Conservation (phyloP, 2,329 filamentous ascomycete genomes). For the Ophiocordyceps australis region DNA sequence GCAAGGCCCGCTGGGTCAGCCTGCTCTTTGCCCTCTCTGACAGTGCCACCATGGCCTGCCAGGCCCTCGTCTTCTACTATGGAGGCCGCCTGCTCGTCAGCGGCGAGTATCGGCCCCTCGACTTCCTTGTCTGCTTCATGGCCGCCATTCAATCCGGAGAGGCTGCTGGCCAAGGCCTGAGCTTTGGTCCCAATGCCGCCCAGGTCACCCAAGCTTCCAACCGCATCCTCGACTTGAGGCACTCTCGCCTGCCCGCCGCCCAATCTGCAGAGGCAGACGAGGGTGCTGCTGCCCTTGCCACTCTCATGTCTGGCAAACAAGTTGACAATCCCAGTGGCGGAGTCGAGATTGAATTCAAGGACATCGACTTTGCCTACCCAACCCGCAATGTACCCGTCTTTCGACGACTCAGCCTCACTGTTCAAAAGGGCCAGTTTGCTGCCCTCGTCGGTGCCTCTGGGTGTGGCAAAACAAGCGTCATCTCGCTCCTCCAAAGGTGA, state of each 20-base stretch:
- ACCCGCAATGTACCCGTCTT: slow-evolving; percentile 38
- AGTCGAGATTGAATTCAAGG: slow-evolving; percentile 34
- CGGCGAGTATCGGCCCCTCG: slow-evolving; percentile 24
- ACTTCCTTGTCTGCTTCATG: slow-evolving; percentile 43
- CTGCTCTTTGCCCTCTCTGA: slow-evolving; percentile 53
- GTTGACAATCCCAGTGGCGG: too few species aligned
- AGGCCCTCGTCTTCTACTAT: slow-evolving; percentile 51
- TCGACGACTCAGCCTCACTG: slow-evolving; percentile 40
- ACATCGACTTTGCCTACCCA: slow-evolving; percentile 43
- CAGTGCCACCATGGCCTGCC: slow-evolving; percentile 41
- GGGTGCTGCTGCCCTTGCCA: slow-evolving; percentile 11
- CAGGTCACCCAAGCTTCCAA: slow-evolving; percentile 41
- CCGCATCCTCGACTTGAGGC: slow-evolving; percentile 34
- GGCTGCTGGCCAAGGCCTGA: slow-evolving; percentile 46
- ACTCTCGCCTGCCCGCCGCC: slow-evolving; percentile 16
- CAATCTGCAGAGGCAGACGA: too few species aligned
- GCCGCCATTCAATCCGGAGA: slow-evolving; percentile 51
- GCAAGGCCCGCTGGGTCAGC: slow-evolving; percentile 41
- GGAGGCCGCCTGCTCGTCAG: slow-evolving; percentile 38
- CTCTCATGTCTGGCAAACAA: slow-evolving; percentile 24
- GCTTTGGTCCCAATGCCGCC: slow-evolving; percentile 46
- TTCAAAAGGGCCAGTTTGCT: slow-evolving; percentile 51
- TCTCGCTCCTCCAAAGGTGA: slow-evolving; percentile 38
- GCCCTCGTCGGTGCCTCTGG: slow-evolving; percentile 54
- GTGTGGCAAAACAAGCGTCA: slow-evolving; percentile 56